Conservation (phyloP, 495 filamentous ascomycete genomes). For the Penicillium desertorum region DNA sequence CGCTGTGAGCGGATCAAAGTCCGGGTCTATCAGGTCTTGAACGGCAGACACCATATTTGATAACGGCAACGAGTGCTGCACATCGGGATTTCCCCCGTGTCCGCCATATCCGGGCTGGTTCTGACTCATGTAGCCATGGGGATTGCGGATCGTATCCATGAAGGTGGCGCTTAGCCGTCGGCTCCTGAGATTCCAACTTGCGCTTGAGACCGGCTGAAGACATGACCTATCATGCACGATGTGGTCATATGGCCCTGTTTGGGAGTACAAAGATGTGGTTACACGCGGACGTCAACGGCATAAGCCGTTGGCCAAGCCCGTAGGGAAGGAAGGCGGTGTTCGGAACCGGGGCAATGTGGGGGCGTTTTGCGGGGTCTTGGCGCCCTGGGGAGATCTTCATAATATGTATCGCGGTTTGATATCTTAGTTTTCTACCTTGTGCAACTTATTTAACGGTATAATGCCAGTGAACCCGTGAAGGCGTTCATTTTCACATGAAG, state of each 20-base stretch:
- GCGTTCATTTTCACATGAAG: too few relatives aligned
- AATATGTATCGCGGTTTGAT: too few relatives aligned
- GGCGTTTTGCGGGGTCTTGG: slow-evolving; percentile 29
- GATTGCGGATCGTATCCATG: slow-evolving; percentile 37
- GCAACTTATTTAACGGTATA: not conserved
- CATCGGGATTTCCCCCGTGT: slow-evolving; percentile 33
- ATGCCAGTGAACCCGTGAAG: too few relatives aligned
- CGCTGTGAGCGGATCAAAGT: slow-evolving; percentile 46
- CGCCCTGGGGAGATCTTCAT: slow-evolving; percentile 48
- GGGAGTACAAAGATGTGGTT: not conserved
- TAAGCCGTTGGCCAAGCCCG: slow-evolving; percentile 10
- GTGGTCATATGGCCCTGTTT: slow-evolving; percentile 10
- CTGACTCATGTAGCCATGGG: slow-evolving; percentile 39
- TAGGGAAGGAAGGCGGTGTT: slow-evolving; percentile 33
- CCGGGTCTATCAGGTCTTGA: slow-evolving; percentile 45
- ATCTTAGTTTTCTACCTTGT: not conserved
- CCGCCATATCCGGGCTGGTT: slow-evolving; percentile 31
- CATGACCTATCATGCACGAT: slow-evolving; percentile 20
- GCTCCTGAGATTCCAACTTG: slow-evolving; percentile 27
- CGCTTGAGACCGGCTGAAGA: slow-evolving; percentile 30
- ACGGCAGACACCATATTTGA: slow-evolving; percentile 47
- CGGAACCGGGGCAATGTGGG: slow-evolving; percentile 25
- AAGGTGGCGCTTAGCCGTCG: slow-evolving; percentile 27
- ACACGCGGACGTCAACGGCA: not conserved
- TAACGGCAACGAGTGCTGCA: slow-evolving; percentile 35